Evolutionary conservation across 176 grass and related monocot species (phyloP).

Genomic region (Carex littledalei): DNA sequence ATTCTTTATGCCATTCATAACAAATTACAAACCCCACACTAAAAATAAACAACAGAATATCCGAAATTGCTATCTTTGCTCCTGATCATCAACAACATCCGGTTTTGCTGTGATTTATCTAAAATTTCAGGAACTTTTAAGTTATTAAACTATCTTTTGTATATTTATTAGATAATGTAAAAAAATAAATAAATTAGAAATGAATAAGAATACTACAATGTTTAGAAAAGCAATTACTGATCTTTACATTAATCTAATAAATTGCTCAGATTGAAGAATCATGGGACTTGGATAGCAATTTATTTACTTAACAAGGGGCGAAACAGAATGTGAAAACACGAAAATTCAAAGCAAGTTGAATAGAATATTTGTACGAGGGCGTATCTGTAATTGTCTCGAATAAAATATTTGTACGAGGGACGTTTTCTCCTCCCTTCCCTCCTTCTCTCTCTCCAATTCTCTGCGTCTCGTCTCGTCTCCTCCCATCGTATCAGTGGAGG

Average conservation of each 20-base stretch:
- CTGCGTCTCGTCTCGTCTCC: not conserved
- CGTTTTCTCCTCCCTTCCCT: conserved; percentile 18
- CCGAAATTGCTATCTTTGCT: conserved; percentile 13
- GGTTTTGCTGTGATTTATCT: not conserved
- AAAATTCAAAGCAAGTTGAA: not conserved
- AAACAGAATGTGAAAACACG: not conserved
- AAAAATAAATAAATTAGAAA: not conserved
- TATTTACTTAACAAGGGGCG: not conserved
- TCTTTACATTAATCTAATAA: not conserved
- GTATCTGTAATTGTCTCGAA: not conserved
- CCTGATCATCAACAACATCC: not conserved
- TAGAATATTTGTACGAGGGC: not conserved
- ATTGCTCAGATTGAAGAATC: not conserved
- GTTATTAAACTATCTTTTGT: not conserved
- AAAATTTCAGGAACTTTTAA: not conserved
- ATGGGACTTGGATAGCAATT: not conserved
- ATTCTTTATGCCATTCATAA: not conserved
- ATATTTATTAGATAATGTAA: not conserved
- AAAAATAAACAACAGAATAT: conserved; percentile 17
- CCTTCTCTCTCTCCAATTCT: not conserved
- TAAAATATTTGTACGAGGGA: not conserved
- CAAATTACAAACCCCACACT: not conserved
- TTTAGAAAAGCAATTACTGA: not conserved
- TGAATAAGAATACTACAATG: not conserved
- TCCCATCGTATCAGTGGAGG: conserved; percentile 18